A percentile compares a stretch with the other conserved stretches of the same genome.
These are phyloP conservation scores for Hymenoscyphus salicellus DNA, from an alignment of 2,329 filamentous ascomycete species.

Conservation along the genomic window DNA sequence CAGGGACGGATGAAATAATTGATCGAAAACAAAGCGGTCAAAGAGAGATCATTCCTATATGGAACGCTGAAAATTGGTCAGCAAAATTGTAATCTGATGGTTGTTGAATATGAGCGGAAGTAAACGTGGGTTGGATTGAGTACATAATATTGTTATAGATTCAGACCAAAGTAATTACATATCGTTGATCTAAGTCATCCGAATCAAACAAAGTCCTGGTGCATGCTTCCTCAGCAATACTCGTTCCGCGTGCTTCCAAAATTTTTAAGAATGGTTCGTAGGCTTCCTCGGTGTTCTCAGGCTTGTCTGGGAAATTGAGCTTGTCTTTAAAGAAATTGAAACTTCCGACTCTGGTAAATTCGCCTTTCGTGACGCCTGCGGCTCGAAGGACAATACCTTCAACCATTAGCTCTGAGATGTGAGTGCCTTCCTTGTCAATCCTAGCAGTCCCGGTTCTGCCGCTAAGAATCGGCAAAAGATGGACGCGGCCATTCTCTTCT, in stretches of 20 bases:
- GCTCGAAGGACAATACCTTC: constrained; percentile 15
- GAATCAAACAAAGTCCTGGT: background rate
- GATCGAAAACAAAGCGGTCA: no score
- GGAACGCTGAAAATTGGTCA: no score
- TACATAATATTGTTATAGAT: no score
- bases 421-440: background rate
- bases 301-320: no score
- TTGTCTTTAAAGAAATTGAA: background rate
- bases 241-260: background rate
- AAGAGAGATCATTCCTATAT: no score
- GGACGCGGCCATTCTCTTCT: constrained; percentile 4
- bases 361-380: constrained; percentile 11
- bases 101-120: no score
- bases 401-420: constrained; percentile 1
- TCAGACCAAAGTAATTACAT: no score
- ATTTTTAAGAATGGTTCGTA: no score
- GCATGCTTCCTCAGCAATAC: background rate
- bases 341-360: constrained; percentile 14
- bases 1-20: no score
- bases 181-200: background rate
- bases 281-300: no score
- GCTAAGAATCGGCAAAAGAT: constrained; percentile 14
- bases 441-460: background rate
- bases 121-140: no score
- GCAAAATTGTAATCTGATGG: no score